Evolutionary conservation across 352 stramenopile species (phyloP), one percentile per base, ranked within the genome.

Genomic region (Phytophthora quininea): DNA sequence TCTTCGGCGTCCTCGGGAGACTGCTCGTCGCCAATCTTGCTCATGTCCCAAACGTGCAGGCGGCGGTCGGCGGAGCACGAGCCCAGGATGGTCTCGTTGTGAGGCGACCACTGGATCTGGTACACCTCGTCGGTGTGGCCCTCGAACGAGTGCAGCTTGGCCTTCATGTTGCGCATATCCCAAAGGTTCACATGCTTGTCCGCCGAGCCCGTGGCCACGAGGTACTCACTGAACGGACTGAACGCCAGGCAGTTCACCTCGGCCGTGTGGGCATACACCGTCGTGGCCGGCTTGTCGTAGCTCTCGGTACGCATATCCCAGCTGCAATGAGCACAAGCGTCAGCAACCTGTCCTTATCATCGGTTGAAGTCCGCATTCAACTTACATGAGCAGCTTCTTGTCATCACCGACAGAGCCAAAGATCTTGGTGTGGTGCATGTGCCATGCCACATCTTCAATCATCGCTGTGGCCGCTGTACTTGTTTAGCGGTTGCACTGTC

Each of bases 381-480:
- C 76, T 58, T 72, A 99, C 60, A 99, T 88, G 49, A 98, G 75
- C 37, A 99, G 82, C 67, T 90, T 89, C 66, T 90, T 91, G 85
- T 99, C 98, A 77, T 99, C 97, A 38, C 96, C 94, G 3, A 99
- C 97, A 8, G 91, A 98, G 31, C 91, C 97, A 64, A 99, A 97
- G 54, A 99, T 87, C 78, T 99, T 96, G 48, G 85, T 83, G 83
- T 97, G 88, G 56, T 95, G 88, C 75, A 95, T 90, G 82, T 99
- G 97, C 97, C 97, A 99, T n/a, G n/a, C 93, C n/a, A 99, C 96
- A 74, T 99, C 98, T 72, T 99, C 96, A 35, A 99, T 98, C n/a
- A 64, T 98, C 91, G 7, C 85, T 97, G 77, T 99, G 97, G 43
- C 91, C 96, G 24, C 77, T 80, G 67, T 98, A 97, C 60, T 93